Conservation (phyloP, 352 stramenopile species). For the Detonula confervacea region DNA sequence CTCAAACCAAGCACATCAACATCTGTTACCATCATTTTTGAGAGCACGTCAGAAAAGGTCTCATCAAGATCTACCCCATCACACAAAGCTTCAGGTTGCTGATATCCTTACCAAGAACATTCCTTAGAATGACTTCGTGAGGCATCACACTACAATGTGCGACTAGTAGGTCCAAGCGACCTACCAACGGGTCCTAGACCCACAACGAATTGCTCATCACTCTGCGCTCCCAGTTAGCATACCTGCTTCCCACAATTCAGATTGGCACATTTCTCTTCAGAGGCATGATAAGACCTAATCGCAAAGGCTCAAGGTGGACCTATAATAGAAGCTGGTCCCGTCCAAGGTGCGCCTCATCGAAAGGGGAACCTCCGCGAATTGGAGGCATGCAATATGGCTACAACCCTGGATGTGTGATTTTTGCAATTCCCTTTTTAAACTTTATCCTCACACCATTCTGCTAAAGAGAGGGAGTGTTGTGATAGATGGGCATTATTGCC, state of each 20-base stretch:
- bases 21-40: constrained; percentile 46
- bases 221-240: not conserved
- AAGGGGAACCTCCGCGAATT: too few relatives aligned
- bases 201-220: not conserved
- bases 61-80: constrained; percentile 45
- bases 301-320: not conserved
- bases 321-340: not conserved
- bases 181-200: too few relatives aligned
- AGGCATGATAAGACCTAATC: not conserved
- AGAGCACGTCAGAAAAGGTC: constrained; percentile 17
- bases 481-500: too few relatives aligned
- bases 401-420: not conserved
- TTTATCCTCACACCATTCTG: too few relatives aligned
- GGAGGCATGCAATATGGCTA: too few relatives aligned
- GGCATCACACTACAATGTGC: constrained; percentile 1
- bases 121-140: constrained; percentile 21
- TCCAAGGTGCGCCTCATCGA: not conserved
- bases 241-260: not conserved
- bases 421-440: too few relatives aligned
- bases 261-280: not conserved
- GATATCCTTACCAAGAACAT: constrained; percentile 56
- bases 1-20: constrained; percentile 52
- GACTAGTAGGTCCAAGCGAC: not conserved
- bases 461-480: too few relatives aligned
- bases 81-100: constrained; percentile 32